phyloP scores from a whole-genome alignment of 495 filamentous ascomycete genomes.

The Hypoxylon subgilvum region DNA sequence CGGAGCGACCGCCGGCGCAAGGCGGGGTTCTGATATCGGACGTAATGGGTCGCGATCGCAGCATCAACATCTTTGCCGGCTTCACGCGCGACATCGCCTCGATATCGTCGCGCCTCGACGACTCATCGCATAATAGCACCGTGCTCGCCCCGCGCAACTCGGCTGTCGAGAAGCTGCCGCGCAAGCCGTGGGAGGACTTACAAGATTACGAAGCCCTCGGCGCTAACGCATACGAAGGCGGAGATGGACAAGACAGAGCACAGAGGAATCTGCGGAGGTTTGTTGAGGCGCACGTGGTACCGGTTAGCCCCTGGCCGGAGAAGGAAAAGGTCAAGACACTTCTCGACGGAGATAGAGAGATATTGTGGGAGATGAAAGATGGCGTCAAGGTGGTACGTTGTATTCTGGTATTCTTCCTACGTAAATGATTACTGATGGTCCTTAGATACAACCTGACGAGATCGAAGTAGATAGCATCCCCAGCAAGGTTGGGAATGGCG shows the following conservation, averaged over 20 bases:
- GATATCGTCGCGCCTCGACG: slow-evolving; percentile 72
- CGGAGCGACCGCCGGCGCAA: slow-evolving; percentile 48
- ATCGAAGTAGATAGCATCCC: slow-evolving; percentile 75
- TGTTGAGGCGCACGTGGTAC: slow-evolving; percentile 85
- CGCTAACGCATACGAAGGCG: slow-evolving; percentile 78
- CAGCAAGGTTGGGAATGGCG: slow-evolving; percentile 79
- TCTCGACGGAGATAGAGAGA: slow-evolving; percentile 64
- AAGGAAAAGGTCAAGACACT: slow-evolving; percentile 74
- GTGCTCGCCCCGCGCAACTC: slow-evolving; percentile 88
- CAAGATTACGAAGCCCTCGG: slow-evolving; percentile 77
- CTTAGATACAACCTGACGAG: slow-evolving; percentile 77
- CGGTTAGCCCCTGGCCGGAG: slow-evolving; percentile 78
- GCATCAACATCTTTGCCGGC: slow-evolving; percentile 86
- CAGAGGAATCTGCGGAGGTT: slow-evolving; percentile 79
- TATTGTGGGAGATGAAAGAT: slow-evolving; percentile 82
- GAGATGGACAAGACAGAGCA: slow-evolving; percentile 78
- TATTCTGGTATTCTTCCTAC: slow-evolving; percentile 1
- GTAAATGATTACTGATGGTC: slow-evolving; percentile 9
- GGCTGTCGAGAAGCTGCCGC: slow-evolving; percentile 75
- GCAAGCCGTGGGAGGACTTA: slow-evolving; percentile 94
- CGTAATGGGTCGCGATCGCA: slow-evolving; percentile 79
- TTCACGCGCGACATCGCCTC: slow-evolving; percentile 81
- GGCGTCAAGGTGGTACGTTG: slow-evolving; percentile 71
- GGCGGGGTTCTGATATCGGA: slow-evolving; percentile 72
- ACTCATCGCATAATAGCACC: slow-evolving; percentile 75